Base-by-base conservation (phyloP, 1,139 yeast species). In the Candida neerlandica region DNA sequence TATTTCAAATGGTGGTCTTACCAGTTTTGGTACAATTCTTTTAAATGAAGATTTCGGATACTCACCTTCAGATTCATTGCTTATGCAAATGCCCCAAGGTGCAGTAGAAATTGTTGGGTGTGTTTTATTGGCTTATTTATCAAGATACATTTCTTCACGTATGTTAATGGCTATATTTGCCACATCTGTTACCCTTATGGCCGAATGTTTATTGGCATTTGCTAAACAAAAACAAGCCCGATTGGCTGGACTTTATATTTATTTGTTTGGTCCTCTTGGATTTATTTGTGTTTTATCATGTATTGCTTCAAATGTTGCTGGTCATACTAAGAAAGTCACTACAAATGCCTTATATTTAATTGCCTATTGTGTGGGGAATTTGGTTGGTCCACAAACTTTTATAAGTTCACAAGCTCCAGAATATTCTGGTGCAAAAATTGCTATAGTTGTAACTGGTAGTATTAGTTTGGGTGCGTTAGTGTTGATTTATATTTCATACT, bases 301-400 rank as follows among this genome's bases (percentile, higher is more conserved):
- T 47, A 69, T 83, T 46, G 69, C 82, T 12, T 73, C 83, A 2
- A 86, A 86, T 59, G 80, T 83, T 9, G 86, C 90, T 2, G 94
- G 94, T 16, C 84, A 82, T 58, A 84, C 90, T 15, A 86, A 86
- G 65, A 82, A 85, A 62, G 67, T 81, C 44, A 79, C 84, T 5
- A 78, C 81, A 27, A 84, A 80, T 62, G 87, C 87, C 1, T 60
- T 82, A 29, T 76, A 78, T 37, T 76, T 86, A 64, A 71, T 85
- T 49, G 86, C 84, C 0, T 85, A 82, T 59, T 82, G 88, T 57
- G 78, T 80, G 23, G 90, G 94, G 26, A 86, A 86, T 55, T 70
- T 86, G 44, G 72, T 84, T 44, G 92, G 92, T 4, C 91, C 94
- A 2, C 90, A 85, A 62, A 77, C 86, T 42, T 86, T 85, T 61